Conservation (phyloP, 208 protist genomes). For the Acanthamoeba divionensis region DNA sequence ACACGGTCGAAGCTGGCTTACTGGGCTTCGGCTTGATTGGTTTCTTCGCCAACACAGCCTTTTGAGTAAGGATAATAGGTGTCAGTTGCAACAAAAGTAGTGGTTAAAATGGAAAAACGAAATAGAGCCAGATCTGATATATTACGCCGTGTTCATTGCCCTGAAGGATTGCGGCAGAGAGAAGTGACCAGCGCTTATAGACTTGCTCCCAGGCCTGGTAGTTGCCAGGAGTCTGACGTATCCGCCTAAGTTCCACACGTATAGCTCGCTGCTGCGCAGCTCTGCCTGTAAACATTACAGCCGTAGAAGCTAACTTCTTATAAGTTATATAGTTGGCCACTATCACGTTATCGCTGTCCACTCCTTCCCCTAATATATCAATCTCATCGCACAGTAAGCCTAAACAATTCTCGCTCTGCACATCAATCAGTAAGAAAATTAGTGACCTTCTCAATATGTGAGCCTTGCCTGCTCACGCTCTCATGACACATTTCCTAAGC, state of each 20-base stretch:
- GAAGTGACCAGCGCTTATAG: slow-evolving; percentile 47
- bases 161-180: slow-evolving; percentile 38
- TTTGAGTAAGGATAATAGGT: neutral
- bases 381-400: slow-evolving; percentile 68
- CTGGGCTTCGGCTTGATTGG: slow-evolving; percentile 3
- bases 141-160: slow-evolving; percentile 40
- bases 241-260: slow-evolving; percentile 56
- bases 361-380: slow-evolving; percentile 56
- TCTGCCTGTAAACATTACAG: slow-evolving; percentile 61
- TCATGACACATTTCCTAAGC: too few species aligned
- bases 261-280: slow-evolving; percentile 68
- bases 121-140: too few species aligned
- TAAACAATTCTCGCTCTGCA: slow-evolving; percentile 61
- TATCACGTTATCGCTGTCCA: slow-evolving; percentile 57
- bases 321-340: slow-evolving; percentile 60
- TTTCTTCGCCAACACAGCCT: slow-evolving; percentile 12
- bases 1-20: neutral
- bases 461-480: too few species aligned
- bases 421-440: too few species aligned
- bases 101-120: neutral
- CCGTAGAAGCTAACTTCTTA: slow-evolving; percentile 60
- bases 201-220: slow-evolving; percentile 66
- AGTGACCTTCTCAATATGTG: too few species aligned
- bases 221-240: slow-evolving; percentile 61
- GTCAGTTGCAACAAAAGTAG: neutral